phyloP scores from a whole-genome alignment of 2,329 filamentous ascomycete species.

The Plectosphaerella cucumerina region DNA sequence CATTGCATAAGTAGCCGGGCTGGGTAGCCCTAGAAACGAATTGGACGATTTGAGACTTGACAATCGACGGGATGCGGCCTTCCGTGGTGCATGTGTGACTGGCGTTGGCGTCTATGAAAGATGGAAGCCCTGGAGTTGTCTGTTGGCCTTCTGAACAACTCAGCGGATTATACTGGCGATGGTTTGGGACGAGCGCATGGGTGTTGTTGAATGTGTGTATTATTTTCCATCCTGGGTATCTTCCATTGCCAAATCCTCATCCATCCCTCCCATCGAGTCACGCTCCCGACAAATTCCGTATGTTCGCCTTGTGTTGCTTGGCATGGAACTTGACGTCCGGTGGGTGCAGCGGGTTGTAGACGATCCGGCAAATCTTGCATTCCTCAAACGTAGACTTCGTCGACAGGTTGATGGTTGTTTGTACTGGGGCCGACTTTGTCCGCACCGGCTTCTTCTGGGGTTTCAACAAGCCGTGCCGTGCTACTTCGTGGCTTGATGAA shows the following conservation, averaged over 20 bases:
- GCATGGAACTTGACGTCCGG: conserved; percentile 38
- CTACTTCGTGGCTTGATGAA: not conserved
- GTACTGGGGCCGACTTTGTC: conserved; percentile 21
- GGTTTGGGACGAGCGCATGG: too few species aligned
- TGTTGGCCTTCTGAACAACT: too few species aligned
- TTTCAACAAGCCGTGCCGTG: not conserved
- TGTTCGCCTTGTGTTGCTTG: conserved; percentile 28
- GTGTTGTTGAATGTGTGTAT: not conserved
- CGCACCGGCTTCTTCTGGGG: conserved; percentile 7
- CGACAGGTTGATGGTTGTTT: conserved; percentile 41
- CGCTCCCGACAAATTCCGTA: conserved; percentile 11
- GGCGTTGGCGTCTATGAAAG: too few species aligned
- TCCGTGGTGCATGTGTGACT: too few species aligned
- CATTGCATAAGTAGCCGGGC: not conserved
- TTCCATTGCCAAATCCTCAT: not conserved
- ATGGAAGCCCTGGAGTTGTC: too few species aligned
- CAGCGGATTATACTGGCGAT: too few species aligned
- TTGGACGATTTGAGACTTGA: too few species aligned
- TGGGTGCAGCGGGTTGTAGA: conserved; percentile 39
- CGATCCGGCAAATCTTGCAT: conserved; percentile 36
- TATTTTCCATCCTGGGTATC: not conserved
- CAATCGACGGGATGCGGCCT: too few species aligned
- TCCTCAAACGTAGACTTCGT: conserved; percentile 36
- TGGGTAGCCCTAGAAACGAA: too few species aligned
- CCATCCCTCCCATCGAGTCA: not conserved